Percentiles rank a stretch among this genome's conserved stretches.
These are phyloP conservation scores for Gonapodya sp. DNA, from an alignment of 192 early-diverging fungal species.

Conservation along the genomic window DNA sequence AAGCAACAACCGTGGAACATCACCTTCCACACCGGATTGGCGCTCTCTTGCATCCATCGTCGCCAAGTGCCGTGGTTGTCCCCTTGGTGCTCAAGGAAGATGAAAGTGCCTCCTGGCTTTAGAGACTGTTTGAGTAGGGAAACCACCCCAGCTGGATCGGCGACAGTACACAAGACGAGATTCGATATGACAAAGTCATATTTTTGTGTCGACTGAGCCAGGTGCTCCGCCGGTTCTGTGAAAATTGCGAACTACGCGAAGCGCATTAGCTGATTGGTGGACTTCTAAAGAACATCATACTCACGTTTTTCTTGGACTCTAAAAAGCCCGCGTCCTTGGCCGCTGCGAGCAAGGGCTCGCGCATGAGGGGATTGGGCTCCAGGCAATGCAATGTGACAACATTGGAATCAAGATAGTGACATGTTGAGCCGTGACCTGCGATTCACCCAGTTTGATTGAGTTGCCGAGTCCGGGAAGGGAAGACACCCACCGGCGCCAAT, in stretches of 20 bases:
- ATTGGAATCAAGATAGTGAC: background rate
- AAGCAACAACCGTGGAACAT: too few relatives aligned
- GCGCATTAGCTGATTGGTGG: background rate
- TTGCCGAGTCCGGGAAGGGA: background rate
- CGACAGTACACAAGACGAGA: background rate
- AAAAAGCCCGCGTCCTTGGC: background rate
- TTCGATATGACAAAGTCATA: background rate
- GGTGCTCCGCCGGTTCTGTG: background rate
- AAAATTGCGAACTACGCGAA: background rate
- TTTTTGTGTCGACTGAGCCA: background rate
- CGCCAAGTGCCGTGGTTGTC: background rate
- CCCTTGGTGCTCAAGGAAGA: background rate
- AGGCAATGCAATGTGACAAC: background rate
- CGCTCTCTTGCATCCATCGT: background rate
- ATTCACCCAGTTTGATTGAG: background rate
- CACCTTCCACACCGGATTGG: background rate
- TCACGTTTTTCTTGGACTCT: background rate
- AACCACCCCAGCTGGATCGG: background rate
- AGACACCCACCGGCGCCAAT: background rate
- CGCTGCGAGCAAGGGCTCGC: background rate
- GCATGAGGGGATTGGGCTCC: background rate
- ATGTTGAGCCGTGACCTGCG: background rate
- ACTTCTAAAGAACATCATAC: background rate
- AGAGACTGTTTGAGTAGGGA: background rate
- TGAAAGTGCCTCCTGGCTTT: background rate